Base-by-base conservation (phyloP, 495 filamentous ascomycete genomes). In the Aspergillus nanangensis region DNA sequence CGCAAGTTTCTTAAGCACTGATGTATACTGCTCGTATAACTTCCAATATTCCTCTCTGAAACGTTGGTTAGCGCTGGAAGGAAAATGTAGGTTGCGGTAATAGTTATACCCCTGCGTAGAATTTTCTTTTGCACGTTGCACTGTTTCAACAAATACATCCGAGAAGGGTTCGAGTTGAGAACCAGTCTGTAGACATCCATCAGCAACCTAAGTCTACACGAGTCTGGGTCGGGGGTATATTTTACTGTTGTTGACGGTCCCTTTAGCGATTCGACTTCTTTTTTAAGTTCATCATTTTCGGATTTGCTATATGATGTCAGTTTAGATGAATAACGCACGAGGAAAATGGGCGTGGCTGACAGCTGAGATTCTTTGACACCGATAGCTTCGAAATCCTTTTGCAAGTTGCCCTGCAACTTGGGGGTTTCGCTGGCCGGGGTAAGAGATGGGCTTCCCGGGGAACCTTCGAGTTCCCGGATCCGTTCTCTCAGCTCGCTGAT, bases 401-500 rank as follows among this genome's bases (percentile, higher is more conserved):
- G 67, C 19, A 74, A 47, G n/a, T 65, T 72, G 11, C 66, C 67
- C 42, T 68, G 65, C 51, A 70, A 41, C 38, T 63, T 66, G 2
- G 69, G 65, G 24, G 71, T 71, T 24, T 66, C 60, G 17, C 60
- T 66, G 8, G 64, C 66, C 7, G 70, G 58, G 2, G 57, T 63
- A 17, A 57, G 61, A 14, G 71, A 71, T 41, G 62, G 61, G 43
- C 63, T 72, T 37, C 67, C 61, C 24, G 69, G 66, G 3, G 67
- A 58, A 15, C 71, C 65, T 44, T 77, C 72, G 9, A 76, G 47
- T 25, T 80, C 76, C 15, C 73, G 69, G 19, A 80, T 62, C 23
- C 71, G 65, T 14, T 76, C 70, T 42, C 78, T 67, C 8, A 81
- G 66, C 42, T 82, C 79, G 47, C 67, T 69, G 20, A 80, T 74